Conservation (phyloP, 2,329 filamentous ascomycete genomes). For the Fusarium lyarnte region DNA sequence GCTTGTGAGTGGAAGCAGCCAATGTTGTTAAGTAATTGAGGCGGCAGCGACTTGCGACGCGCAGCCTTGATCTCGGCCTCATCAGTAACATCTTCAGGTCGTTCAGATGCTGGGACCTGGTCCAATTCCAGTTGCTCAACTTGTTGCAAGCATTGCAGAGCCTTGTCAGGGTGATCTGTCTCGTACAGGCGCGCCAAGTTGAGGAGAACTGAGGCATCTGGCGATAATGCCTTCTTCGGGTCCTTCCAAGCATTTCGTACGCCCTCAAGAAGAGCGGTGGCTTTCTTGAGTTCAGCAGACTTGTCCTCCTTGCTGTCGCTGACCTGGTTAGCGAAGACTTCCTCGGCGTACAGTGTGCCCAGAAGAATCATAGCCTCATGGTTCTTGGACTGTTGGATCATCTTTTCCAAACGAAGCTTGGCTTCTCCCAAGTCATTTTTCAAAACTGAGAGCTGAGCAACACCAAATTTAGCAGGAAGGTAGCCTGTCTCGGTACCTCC, state of each 20-base stretch:
- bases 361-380: slow-evolving; percentile 92
- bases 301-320: slow-evolving; percentile 86
- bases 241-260: slow-evolving; percentile 94
- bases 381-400: slow-evolving; percentile 83
- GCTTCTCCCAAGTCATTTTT: slow-evolving; percentile 89
- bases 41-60: slow-evolving; percentile 82
- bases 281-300: slow-evolving; percentile 84
- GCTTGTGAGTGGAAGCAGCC: slow-evolving; percentile 93
- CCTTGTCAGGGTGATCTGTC: slow-evolving; percentile 84
- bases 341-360: slow-evolving; percentile 92
- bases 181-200: slow-evolving; percentile 95
- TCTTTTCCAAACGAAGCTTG: slow-evolving; percentile 93
- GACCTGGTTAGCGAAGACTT: slow-evolving; percentile 83
- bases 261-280: slow-evolving; percentile 82
- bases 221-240: slow-evolving; percentile 80
- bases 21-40: slow-evolving; percentile 95
- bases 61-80: slow-evolving; percentile 67
- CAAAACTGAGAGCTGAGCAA: slow-evolving; percentile 86
- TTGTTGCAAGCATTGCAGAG: slow-evolving; percentile 88
- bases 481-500: slow-evolving; percentile 92
- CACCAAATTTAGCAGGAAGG: slow-evolving; percentile 92
- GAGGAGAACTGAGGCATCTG: slow-evolving; percentile 87
- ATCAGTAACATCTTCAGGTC: slow-evolving; percentile 64
- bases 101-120: slow-evolving; percentile 76
- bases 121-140: slow-evolving; percentile 91